A percentile compares a stretch with the other conserved stretches of the same genome.
phyloP scores from a whole-genome alignment of 768 basidiomycete species.

The Naganishia vaughanmartiniae region DNA sequence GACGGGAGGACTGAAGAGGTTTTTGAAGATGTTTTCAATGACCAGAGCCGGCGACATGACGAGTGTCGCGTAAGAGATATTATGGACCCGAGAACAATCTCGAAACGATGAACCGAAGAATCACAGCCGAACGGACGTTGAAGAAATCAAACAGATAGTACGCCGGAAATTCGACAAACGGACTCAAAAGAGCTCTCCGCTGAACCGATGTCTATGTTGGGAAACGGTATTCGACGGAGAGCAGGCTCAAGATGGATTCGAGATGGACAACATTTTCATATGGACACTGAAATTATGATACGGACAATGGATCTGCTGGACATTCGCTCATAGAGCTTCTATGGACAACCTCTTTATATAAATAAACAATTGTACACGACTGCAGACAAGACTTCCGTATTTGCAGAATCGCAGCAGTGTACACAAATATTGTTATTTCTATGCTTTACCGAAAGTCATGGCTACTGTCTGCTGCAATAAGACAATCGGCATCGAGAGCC shows the following conservation, averaged over 20 bases:
- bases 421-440: no score
- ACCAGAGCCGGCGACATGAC: slow-evolving; percentile 1
- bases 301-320: not conserved
- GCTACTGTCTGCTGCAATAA: no score
- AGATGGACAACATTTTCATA: not conserved
- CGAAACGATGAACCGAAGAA: not conserved
- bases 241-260: not conserved
- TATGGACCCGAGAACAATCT: not conserved
- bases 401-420: no score
- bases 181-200: not conserved
- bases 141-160: not conserved
- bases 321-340: not conserved
- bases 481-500: no score
- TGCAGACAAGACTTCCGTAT: not conserved
- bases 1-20: slow-evolving; percentile 18
- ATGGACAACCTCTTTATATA: not conserved
- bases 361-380: slow-evolving; percentile 1
- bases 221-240: not conserved
- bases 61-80: not conserved
- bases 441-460: no score
- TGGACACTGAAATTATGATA: not conserved
- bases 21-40: slow-evolving; percentile 13
- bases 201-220: not conserved
- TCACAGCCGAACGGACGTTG: not conserved
- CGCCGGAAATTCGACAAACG: not conserved